Evolutionary conservation across 805 yeast species (phyloP).

Genomic region (Pichia nanzhaoensis): DNA sequence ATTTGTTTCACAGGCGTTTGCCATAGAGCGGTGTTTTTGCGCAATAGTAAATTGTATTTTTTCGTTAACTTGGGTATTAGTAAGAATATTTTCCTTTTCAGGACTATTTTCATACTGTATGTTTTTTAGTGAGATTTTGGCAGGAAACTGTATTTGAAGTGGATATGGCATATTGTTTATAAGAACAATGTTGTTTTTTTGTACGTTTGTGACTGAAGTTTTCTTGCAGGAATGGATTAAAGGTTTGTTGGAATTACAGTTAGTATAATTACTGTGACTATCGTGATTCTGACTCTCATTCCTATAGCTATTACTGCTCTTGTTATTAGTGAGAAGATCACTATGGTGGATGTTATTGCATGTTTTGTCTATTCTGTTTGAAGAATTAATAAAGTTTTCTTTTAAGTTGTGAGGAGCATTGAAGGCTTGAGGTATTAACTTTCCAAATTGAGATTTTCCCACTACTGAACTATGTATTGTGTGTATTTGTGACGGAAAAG

Average conservation of each 20-base stretch:
- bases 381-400: background rate
- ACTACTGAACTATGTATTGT: too few species aligned
- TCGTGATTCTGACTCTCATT: background rate
- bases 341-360: background rate
- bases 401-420: background rate
- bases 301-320: too few species aligned
- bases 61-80: too few species aligned
- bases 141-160: conserved; percentile 22
- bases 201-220: conserved; percentile 3
- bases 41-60: too few species aligned
- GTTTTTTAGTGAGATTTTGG: conserved; percentile 19
- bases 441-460: too few species aligned
- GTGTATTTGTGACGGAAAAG: too few species aligned
- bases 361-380: background rate
- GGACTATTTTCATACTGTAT: background rate
- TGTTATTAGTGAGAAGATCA: too few species aligned
- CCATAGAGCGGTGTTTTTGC: too few species aligned
- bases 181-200: conserved; percentile 17
- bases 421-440: too few species aligned
- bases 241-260: background rate
- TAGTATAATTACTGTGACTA: background rate
- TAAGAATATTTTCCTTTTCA: too few species aligned
- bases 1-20: too few species aligned
- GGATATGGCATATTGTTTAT: conserved; percentile 28
- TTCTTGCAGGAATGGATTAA: conserved; percentile 3